phyloP scores from a whole-genome alignment of 352 stramenopile species.

The Globisporangium uncinulatum region DNA sequence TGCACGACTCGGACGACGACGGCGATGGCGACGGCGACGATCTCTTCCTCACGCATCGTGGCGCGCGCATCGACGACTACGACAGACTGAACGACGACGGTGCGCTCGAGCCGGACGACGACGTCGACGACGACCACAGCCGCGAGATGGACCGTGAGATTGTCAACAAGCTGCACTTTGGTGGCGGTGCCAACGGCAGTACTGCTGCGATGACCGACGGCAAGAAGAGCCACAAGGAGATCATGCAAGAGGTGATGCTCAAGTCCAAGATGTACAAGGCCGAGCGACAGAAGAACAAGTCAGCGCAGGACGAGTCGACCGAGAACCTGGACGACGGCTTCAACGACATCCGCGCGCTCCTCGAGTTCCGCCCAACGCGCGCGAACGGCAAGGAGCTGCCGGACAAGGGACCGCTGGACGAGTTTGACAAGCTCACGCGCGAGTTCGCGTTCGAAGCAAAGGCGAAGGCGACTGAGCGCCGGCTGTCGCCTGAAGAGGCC shows the following conservation, averaged over 20 bases:
- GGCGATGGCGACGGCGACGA: slow-evolving; percentile 59
- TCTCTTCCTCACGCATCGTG: slow-evolving; percentile 74
- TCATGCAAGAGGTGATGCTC: slow-evolving; percentile 90
- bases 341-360: slow-evolving; percentile 47
- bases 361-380: slow-evolving; percentile 72
- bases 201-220: slow-evolving; percentile 15
- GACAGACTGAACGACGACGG: slow-evolving; percentile 48
- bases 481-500: slow-evolving; percentile 93
- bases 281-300: slow-evolving; percentile 85
- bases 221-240: slow-evolving; percentile 85
- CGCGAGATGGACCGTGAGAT: slow-evolving; percentile 75
- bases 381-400: slow-evolving; percentile 55
- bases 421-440: slow-evolving; percentile 80
- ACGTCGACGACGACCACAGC: slow-evolving; percentile 73
- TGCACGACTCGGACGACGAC: slow-evolving; percentile 80
- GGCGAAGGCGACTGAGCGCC: slow-evolving; percentile 90
- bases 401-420: slow-evolving; percentile 73
- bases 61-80: slow-evolving; percentile 74
- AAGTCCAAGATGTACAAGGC: slow-evolving; percentile 90
- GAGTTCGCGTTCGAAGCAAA: slow-evolving; percentile 90
- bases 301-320: slow-evolving; percentile 67
- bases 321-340: slow-evolving; percentile 75
- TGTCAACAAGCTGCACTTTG: slow-evolving; percentile 85
- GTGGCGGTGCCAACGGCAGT: slow-evolving; percentile 31
- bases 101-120: slow-evolving; percentile 37